These are phyloP conservation scores for Clonostachys byssicola DNA, from an alignment of 2,329 filamentous ascomycete species.

Conservation along the genomic window DNA sequence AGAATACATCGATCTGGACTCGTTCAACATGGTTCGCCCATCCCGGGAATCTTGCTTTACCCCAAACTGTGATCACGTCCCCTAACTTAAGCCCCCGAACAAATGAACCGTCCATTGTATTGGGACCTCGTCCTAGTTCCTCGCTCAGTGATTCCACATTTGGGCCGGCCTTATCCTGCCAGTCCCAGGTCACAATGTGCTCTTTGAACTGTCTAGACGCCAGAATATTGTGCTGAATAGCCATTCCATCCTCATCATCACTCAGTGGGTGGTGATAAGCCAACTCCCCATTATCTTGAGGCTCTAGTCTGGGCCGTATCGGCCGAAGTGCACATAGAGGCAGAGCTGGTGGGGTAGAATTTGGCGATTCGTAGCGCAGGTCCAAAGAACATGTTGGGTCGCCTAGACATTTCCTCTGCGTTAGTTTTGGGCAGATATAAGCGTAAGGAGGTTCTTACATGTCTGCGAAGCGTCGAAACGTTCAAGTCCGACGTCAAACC, in stretches of 20 bases:
- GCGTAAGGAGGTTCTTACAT: conserved; percentile 15
- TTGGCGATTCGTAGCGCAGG: conserved; percentile 12
- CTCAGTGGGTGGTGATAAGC: conserved; percentile 30
- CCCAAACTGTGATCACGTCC: conserved; percentile 60
- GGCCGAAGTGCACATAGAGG: conserved; percentile 29
- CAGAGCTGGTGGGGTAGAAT: conserved; percentile 12
- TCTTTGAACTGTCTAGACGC: conserved; percentile 25
- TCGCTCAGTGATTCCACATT: conserved; percentile 30
- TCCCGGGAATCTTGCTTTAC: conserved; percentile 46
- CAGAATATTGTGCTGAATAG: conserved; percentile 43
- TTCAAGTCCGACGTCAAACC: conserved; percentile 62
- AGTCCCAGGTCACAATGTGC: conserved; percentile 50
- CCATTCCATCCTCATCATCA: conserved; percentile 21
- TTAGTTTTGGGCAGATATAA: neutral
- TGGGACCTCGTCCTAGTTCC: conserved; percentile 41
- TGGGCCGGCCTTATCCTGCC: conserved; percentile 40
- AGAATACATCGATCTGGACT: conserved; percentile 53
- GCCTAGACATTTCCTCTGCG: conserved; percentile 8
- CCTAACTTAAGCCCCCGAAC: conserved; percentile 52
- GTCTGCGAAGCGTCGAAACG: conserved; percentile 34
- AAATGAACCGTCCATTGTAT: conserved; percentile 49
- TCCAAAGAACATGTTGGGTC: conserved; percentile 21
- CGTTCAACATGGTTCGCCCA: conserved; percentile 49
- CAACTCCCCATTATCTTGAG: conserved; percentile 11
- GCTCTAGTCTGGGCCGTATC: conserved; percentile 21